These are phyloP conservation scores for Botryotinia calthae DNA, from an alignment of 2,329 filamentous ascomycete genomes.

Conservation along the genomic window DNA sequence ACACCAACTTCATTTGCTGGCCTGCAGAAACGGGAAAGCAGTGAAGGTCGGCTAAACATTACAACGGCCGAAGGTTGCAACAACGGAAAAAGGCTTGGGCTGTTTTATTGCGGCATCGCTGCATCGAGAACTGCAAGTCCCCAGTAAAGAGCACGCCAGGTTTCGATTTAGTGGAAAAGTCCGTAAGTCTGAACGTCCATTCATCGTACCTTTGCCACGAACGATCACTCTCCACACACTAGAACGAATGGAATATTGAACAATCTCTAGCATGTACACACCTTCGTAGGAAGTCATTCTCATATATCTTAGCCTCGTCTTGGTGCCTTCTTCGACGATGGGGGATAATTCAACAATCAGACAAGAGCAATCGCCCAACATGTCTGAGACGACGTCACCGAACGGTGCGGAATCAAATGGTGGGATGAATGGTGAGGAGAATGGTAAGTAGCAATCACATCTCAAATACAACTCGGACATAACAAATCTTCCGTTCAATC, in stretches of 20 bases:
- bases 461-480: not conserved
- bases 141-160: conserved; percentile 31
- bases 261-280: conserved; percentile 33
- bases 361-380: conserved; percentile 32
- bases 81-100: conserved; percentile 22
- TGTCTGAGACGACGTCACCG: conserved; percentile 37
- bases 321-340: conserved; percentile 29
- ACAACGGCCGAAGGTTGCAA: conserved; percentile 31
- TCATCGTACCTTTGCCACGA: conserved; percentile 29
- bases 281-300: conserved; percentile 26
- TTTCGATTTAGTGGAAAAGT: conserved; percentile 32
- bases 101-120: conserved; percentile 21
- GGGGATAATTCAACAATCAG: conserved; percentile 32
- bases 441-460: conserved; percentile 31
- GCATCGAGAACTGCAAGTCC: conserved; percentile 31
- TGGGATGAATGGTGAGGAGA: conserved; percentile 35
- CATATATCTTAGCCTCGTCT: conserved; percentile 24
- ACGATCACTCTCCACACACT: conserved; percentile 23
- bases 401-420: conserved; percentile 29
- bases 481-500: not conserved
- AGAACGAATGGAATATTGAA: conserved; percentile 31
- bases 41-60: conserved; percentile 30
- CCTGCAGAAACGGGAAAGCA: conserved; percentile 19
- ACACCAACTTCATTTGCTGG: conserved; percentile 18
- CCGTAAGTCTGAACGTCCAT: conserved; percentile 29